These are phyloP conservation scores for Trichoderma hamatum DNA, from an alignment of 2,329 filamentous ascomycete species.

Conservation along the genomic window DNA sequence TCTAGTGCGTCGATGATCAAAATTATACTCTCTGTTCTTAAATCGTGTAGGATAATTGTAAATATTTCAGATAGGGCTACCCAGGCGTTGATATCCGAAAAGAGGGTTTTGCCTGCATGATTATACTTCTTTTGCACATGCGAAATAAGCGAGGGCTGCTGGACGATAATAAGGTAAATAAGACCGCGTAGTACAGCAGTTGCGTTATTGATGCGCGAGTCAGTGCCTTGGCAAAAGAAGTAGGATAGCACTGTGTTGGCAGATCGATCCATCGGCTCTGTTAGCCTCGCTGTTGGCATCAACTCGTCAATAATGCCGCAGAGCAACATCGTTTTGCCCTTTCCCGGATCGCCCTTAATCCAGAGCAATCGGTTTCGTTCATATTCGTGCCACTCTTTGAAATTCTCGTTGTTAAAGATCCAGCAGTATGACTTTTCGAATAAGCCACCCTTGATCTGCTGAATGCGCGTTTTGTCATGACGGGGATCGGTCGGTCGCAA, in stretches of 20 bases:
- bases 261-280: accelerated
- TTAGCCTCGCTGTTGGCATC: neutral
- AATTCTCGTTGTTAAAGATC: neutral
- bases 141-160: neutral
- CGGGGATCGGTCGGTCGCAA: too few relatives aligned
- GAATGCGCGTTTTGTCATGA: too few relatives aligned
- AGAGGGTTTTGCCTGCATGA: neutral
- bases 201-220: neutral
- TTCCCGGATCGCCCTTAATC: constrained; percentile 3
- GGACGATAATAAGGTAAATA: neutral
- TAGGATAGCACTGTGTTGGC: neutral
- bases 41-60: neutral
- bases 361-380: neutral
- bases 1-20: constrained; percentile 53
- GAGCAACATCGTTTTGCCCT: constrained; percentile 1
- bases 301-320: neutral
- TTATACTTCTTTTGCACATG: neutral
- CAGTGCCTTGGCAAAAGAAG: constrained; percentile 3
- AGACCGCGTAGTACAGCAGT: neutral
- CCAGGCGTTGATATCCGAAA: neutral
- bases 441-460: too few relatives aligned
- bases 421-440: too few relatives aligned
- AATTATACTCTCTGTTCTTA: neutral
- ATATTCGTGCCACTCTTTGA: neutral
- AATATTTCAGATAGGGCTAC: neutral